Percentiles rank a stretch among this genome's conserved stretches.
Conservation (phyloP, 73 alveolate genomes). For the Durusdinium trenchii region DNA sequence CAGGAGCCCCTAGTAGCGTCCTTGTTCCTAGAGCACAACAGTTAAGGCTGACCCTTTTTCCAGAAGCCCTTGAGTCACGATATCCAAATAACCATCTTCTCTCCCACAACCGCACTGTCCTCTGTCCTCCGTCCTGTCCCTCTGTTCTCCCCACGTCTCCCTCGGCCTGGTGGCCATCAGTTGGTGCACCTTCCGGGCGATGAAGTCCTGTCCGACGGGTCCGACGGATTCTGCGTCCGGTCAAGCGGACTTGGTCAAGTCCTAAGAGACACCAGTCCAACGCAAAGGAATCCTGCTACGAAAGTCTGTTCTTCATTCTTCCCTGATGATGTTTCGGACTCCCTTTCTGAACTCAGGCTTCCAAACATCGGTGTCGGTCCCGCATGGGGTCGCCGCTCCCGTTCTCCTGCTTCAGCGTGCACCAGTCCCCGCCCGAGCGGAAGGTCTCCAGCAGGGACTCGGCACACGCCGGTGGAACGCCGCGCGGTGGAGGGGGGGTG, state of each 20-base stretch:
- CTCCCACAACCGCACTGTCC: not conserved
- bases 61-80: no score
- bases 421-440: constrained; percentile 52
- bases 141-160: no score
- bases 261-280: not conserved
- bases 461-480: no score
- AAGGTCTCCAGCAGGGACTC: constrained; percentile 57
- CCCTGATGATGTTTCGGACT: not conserved
- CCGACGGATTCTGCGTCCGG: not conserved
- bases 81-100: no score
- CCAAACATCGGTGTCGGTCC: not conserved
- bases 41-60: no score
- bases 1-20: no score
- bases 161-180: constrained; percentile 36
- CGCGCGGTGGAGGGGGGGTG: no score
- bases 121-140: not conserved
- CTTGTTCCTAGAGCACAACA: no score
- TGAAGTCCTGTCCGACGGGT: constrained; percentile 1
- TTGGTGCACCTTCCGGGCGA: constrained; percentile 24
- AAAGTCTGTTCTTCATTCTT: not conserved
- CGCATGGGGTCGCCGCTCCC: not conserved
- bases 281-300: not conserved
- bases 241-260: not conserved
- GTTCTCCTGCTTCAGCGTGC: constrained; percentile 23
- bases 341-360: not conserved